Base-by-base conservation (phyloP, 2,329 filamentous ascomycete species). In the Cladosporium sp. region DNA sequence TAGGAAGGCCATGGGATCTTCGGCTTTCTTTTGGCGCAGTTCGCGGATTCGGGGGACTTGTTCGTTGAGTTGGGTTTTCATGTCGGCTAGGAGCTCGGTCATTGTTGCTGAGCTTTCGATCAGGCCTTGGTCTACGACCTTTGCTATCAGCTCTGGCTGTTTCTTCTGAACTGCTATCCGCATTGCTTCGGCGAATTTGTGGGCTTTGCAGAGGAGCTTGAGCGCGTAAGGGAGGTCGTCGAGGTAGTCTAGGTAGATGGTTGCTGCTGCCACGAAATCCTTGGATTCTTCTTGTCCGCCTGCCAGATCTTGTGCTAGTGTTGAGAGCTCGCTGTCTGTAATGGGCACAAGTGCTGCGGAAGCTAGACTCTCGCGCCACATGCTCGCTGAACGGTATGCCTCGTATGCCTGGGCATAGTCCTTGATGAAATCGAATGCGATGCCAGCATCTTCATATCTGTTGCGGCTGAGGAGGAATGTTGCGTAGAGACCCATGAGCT, bases 31-130 rank as follows among this genome's bases (percentile, higher is more conserved):
- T 54, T 80, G 77, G 1, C 93, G 86, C 24, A 99, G 82, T 70
- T 97, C 93, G 6, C 81, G 79, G 61, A 99, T 85, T 17, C 94
- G 88, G 0, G 93, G 91, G 0, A 96, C 84, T 70, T 99, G 94
- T 0, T 91, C 89, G 47, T 80, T 79, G 3, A 97, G 80, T 72
- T 99, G 94, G 0, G 80, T 80, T 71, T 90, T 91, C 82, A 93
- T 97, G 72, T 99, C 94, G 1, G 94, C 91, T 10, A 99, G 83
- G 59, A 97, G 86, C 70, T 97, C 94, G 0, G 91, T 96, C 66
- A 88, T 92, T 54, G 83, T 85, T 20, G 88, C 87, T 57, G 94
- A 86, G 1, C 89, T 86, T 58, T 97, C 93, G 3, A 86, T 83
- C 5, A 99, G 84, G 1, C 89, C 90, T 0, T 82, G 74, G 69